Evolutionary conservation across 768 basidiomycete genomes (phyloP).

Genomic region (Mrakia frigida): DNA sequence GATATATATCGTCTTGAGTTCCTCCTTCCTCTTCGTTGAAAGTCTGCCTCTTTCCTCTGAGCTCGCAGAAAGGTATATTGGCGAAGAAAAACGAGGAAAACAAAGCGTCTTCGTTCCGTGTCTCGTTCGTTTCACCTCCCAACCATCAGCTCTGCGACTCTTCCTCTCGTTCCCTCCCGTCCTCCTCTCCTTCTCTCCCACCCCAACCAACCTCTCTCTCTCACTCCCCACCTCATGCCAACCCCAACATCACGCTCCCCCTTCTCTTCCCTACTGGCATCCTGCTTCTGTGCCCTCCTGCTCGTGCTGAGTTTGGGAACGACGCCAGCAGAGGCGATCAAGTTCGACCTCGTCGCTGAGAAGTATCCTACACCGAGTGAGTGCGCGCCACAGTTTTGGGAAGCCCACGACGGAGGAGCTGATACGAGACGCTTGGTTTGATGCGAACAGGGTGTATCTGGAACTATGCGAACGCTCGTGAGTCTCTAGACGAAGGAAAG

Average conservation of each 20-base stretch:
- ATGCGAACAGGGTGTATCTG: constrained; percentile 90
- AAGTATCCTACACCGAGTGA: constrained; percentile 62
- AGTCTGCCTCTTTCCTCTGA: too few relatives aligned
- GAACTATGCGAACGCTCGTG: constrained; percentile 73
- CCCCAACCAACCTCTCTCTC: not conserved
- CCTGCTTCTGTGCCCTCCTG: not conserved
- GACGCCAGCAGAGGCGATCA: constrained; percentile 59
- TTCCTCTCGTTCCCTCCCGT: not conserved
- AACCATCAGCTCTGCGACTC: too few relatives aligned
- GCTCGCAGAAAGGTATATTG: too few relatives aligned
- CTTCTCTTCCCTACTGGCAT: constrained; percentile 40
- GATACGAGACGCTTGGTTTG: too few relatives aligned
- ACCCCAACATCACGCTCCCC: constrained; percentile 28
- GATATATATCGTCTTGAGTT: too few relatives aligned
- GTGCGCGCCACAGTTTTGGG: constrained; percentile 20
- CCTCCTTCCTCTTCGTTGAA: too few relatives aligned
- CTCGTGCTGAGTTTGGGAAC: not conserved
- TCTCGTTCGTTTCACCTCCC: not conserved
- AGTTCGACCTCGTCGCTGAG: constrained; percentile 70
- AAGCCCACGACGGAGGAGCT: too few relatives aligned
- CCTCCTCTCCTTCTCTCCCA: not conserved
- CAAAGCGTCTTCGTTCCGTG: too few relatives aligned
- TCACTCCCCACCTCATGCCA: constrained; percentile 4
- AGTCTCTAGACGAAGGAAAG: not conserved
- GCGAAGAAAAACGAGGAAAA: too few relatives aligned